Evolutionary conservation across 441 rosid species (phyloP), one percentile per base, ranked within the genome.

Genomic region (Geranium incanum): DNA sequence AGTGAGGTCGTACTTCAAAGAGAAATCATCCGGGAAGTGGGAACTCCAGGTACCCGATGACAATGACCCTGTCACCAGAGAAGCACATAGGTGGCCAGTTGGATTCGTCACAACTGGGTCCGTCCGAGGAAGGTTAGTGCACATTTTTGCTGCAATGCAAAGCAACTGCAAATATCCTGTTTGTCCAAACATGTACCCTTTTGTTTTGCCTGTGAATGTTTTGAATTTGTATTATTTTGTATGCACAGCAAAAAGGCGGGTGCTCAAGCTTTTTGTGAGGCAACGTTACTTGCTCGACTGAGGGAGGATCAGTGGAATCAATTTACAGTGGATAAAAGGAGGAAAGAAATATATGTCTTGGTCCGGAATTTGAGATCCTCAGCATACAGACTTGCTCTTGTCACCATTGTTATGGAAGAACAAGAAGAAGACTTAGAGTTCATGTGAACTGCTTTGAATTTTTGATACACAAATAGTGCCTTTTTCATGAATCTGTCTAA

Each of bases 31-130:
- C 50, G 93, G 97, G 62, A 68, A 76, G 41, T 88, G 97, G 98
- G 89, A 87, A 78, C 86, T 87, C 70, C 82, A 81, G 55, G 69
- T 85, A 74, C 78, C 94, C 28, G 83, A 80, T 72, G 92, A 88
- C 63, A 82, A 80, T 72, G 92, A 88, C 63, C 71, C 78, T 63
- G 74, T 76, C 62, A 68, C 79, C 36, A 72, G 69, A 67, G 83
- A 83, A 75, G 79, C 84, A 72, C 81, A 80, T 71, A 75, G 92
- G 70, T 87, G 85, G 86, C 94, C 97, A 36, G 80, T 94, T 12
- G 99, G 99, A 71, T 94, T 94, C 72, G 84, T 90, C 33, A 89
- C 97, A 12, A 80, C 95, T 41, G 97, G 97, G 60, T 88, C 88
- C 69, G 87, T 90, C 48, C 81, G 82, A 70, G 97, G 99, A 70